Base-by-base conservation (phyloP, 495 filamentous ascomycete genomes). In the Neurospora hispaniola region DNA sequence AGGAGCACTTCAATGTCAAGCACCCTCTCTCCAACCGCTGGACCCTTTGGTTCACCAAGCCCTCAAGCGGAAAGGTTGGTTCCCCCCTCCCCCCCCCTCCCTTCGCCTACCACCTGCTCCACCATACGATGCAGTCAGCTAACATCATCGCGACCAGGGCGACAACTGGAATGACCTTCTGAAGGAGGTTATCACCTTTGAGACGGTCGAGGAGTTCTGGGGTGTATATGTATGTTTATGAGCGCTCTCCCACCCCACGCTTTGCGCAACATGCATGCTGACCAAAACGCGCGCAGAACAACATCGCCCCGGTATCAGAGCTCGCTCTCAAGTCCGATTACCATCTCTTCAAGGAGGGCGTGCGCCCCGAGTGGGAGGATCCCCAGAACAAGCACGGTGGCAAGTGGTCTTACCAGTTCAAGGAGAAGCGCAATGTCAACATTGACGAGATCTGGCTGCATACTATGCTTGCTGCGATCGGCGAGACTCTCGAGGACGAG, bases 21-120 rank as follows among this genome's bases (percentile, higher is more conserved):
- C 96, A 99, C 81, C 94, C 94, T 48, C 85, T 99, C 70, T 93
- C 96, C 88, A 91, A 97, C 84, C 90, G 92, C 78, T 99, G 96
- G 96, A 98, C 96, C 27, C 85, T 99, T 70, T 99, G 96, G 96
- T 99, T 98, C 85, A 99, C 96, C 79, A 99, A 99, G 87, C 96
- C 96, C 41, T 93, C 96, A 43, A 96, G 91, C 80, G 94, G 94
- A 83, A 98, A 97, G 92, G 96, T 97, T 78, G 70, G 88, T 75
- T 62, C 71, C 41, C 54, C 39, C 41, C 27, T 69, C 54, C 54
- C 54, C 71, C 54, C 66, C 42, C 43, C 66, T 39, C 43, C 70
- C 18, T 20, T n/a, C 43, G 18, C 43, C 43, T 44, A 66, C 18
- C 14, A 43, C 20, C 41, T 71, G 23, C 71, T 38, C 59, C 41